Conservation (phyloP, 805 yeast genomes). For the Hanseniaspora valbyensis region DNA sequence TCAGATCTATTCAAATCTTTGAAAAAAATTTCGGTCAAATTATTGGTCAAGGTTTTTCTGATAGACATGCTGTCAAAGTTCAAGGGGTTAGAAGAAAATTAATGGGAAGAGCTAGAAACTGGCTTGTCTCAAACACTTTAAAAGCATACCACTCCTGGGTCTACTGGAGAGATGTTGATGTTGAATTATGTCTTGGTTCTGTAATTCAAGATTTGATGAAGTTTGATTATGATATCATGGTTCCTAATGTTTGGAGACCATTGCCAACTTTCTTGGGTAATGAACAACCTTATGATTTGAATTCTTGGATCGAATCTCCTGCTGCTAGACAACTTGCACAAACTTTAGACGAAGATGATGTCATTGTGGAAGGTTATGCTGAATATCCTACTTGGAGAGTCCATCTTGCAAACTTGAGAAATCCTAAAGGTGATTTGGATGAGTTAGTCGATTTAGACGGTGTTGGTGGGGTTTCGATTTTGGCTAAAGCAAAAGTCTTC, state of each 20-base stretch:
- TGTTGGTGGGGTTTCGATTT: conserved; percentile 75
- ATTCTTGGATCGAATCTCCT: conserved; percentile 89
- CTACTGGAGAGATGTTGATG: conserved; percentile 81
- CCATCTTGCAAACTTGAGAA: conserved; percentile 64
- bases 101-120: conserved; percentile 80
- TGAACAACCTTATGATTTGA: conserved; percentile 91
- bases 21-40: conserved; percentile 75
- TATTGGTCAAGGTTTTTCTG: conserved; percentile 76
- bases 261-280: conserved; percentile 81
- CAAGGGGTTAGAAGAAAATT: conserved; percentile 75
- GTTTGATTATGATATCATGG: conserved; percentile 55
- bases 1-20: conserved; percentile 68
- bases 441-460: conserved; percentile 69
- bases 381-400: conserved; percentile 81
- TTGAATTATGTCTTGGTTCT: conserved; percentile 69
- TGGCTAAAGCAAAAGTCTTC: conserved; percentile 63
- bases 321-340: conserved; percentile 60
- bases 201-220: conserved; percentile 66
- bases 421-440: conserved; percentile 46
- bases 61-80: conserved; percentile 72
- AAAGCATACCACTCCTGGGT: conserved; percentile 85
- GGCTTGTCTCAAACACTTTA: conserved; percentile 64
- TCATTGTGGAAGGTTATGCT: conserved; percentile 79
- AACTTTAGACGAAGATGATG: conserved; percentile 64
- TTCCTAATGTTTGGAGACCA: conserved; percentile 95